A percentile compares a stretch with the other conserved stretches of the same genome.
Evolutionary conservation across 139 green algal genomes (phyloP).

Genomic region (Coelastrella sp.): DNA sequence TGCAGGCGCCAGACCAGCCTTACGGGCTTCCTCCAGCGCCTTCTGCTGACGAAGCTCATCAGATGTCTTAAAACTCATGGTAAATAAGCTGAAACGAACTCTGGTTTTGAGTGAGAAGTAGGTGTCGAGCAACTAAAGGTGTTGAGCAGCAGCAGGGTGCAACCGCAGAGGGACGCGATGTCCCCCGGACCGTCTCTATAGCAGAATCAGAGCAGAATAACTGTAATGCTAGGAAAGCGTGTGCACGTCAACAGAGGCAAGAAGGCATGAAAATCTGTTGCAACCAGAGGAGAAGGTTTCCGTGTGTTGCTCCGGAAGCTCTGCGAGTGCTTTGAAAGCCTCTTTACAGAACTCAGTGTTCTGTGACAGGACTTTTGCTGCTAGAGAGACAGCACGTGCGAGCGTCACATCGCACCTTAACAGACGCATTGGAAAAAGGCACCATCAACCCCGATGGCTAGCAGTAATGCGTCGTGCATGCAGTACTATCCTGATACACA

Average conservation of each 20-base stretch:
- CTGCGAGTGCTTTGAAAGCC: too few relatives aligned
- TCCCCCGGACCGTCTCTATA: background rate
- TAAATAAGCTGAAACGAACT: background rate
- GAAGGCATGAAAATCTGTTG: too few relatives aligned
- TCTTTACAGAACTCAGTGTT: background rate
- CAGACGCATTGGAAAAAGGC: background rate
- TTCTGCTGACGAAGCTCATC: slow-evolving; percentile 62
- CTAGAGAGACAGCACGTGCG: background rate
- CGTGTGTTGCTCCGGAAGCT: too few relatives aligned
- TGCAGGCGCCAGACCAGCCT: slow-evolving; percentile 92
- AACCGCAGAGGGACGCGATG: background rate
- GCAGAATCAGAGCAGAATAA: too few relatives aligned
- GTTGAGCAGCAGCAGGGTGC: background rate
- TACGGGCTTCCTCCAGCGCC: slow-evolving; percentile 97
- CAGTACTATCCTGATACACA: background rate
- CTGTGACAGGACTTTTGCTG: background rate
- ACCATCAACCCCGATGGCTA: background rate
- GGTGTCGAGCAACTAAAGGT: background rate
- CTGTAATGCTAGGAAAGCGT: too few relatives aligned
- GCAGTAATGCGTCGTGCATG: background rate
- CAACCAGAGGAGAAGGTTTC: too few relatives aligned
- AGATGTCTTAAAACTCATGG: slow-evolving; percentile 25
- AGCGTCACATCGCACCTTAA: background rate
- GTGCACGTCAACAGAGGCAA: too few relatives aligned
- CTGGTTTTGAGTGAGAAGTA: too few relatives aligned